Evolutionary conservation across 2,329 filamentous ascomycete species (phyloP).

Genomic region (Aureobasidium sp.): DNA sequence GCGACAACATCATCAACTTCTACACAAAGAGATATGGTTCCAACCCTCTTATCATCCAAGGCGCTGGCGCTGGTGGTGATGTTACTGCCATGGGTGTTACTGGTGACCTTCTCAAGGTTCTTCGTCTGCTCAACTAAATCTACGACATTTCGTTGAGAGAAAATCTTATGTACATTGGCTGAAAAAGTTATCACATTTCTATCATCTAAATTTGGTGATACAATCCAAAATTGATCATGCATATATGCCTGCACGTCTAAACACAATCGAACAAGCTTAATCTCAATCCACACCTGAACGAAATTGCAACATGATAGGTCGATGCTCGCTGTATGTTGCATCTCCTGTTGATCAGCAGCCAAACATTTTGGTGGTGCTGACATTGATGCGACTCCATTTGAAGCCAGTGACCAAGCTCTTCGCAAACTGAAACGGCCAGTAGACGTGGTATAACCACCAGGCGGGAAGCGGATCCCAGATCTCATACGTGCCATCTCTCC

Average conservation of each 20-base stretch:
- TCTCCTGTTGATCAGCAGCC: conserved; percentile 32
- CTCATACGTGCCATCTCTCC: conserved; percentile 46
- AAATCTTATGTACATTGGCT: no score
- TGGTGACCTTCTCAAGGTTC: conserved; percentile 83
- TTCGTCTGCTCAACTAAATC: conserved; percentile 57
- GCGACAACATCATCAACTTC: conserved; percentile 98
- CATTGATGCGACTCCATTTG: conserved; percentile 60
- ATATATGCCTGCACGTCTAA: no score
- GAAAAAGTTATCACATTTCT: no score
- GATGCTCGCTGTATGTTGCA: no score
- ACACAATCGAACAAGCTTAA: no score
- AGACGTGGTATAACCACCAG: conserved; percentile 47
- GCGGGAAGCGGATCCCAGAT: conserved; percentile 45
- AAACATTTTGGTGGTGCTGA: conserved; percentile 59
- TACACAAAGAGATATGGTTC: conserved; percentile 90
- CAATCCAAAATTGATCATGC: no score
- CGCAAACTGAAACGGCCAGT: conserved; percentile 48
- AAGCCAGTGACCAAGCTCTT: conserved; percentile 38
- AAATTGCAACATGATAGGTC: no score
- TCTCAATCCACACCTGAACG: no score
- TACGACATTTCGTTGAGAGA: no score
- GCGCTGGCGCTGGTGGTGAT: conserved; percentile 82
- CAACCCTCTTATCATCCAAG: conserved; percentile 90
- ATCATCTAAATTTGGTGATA: no score
- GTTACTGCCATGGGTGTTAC: conserved; percentile 98